Base-by-base conservation (phyloP, 164 flowering plant species). In the Vitis amurensis region DNA sequence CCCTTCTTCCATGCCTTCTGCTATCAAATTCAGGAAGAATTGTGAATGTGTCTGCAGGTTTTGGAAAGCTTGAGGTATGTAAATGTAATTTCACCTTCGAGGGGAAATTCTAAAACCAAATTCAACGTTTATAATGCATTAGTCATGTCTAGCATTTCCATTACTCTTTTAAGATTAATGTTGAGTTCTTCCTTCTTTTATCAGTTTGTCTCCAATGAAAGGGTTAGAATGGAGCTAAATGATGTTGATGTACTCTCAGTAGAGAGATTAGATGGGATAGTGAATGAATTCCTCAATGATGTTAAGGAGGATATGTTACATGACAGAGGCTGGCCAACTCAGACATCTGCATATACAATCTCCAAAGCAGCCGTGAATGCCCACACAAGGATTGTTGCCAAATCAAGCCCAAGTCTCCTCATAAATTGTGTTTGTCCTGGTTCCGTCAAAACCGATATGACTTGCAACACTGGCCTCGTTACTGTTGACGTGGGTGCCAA, bases 321-420 rank as follows among this genome's bases (percentile, higher is more conserved):
- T 63, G 64, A 57, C 31, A 84, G 81, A n/a, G 83, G 82, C 44
- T 85, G 85, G 84, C 84, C 85, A 19, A 6, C 14, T 1, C 16
- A 2, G 0, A 7, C 61, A 1, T 47, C 73, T 14, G 69, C 80
- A 1, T 83, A 83, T 31, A 56, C 6, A 31, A 53, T 80, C 51
- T 72, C 84, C 1, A 81, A 83, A 71, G 82, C 79, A 13, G 76
- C 81, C 50, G n/a, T 81, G 63, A 81, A 71, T 66, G 83, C 82
- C 0, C 74, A 84, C 50, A 84, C 83, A 30, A 73, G 82, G 64
- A 57, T 81, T 44, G 9, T 79, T 11, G 83, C 85, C 5, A 68
- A 63, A 44, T 76, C 57, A 44, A 64, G 64, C 44, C 74, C 79
- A 1, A 16, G 16, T 8, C 3, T 81, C 10, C 9, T 8, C 17